Base-by-base conservation (phyloP, 192 early-diverging fungal genomes). In the Lunasporangiospora selenospora region DNA sequence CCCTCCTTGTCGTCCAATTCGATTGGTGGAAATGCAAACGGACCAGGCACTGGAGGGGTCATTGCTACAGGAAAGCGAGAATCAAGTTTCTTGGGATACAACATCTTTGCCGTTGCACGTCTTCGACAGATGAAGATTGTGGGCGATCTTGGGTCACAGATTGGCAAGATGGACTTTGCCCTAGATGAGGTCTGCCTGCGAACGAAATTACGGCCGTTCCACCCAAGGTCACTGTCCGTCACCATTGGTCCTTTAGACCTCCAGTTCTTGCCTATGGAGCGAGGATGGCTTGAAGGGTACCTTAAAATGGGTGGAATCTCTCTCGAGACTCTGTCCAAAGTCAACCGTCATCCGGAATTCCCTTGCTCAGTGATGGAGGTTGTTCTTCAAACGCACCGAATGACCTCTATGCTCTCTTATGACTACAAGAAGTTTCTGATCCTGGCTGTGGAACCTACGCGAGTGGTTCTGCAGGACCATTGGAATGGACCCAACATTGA, bases 351-450 rank as follows among this genome's bases (percentile, higher is more conserved):
- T 36, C 53, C 45, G 12, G 54, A 26, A 5, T 73, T 73, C 54
- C 69, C 69, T 2, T 77, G 66, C 54, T 76, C 67, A 2, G 65
- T 81, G 26, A 67, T 71, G 45, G 76, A 78, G 45, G 18, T 77
- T 36, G 26, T 59, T 24, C 55, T 87, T n/a, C 75, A 65, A 39
- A 75, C 85, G 7, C 77, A 88, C 21, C 49, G 64, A 32, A 50
- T 87, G 29, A 77, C 78, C 39, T 82, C 87, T 0, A 82, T 82
- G 42, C 70, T 92, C 15, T 81, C 87, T n/a, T 92, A 89, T 38
- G 90, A 93, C 53, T 90, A 90, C 76, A 89, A 93, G 65, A 81
- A 84, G 32, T 85, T 93, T 21, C 55, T 92, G 32, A 80, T 90
- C 33, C 36, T 89, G 18, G 71, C 87, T 9, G 58, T 90, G 2